A percentile compares a stretch with the other conserved stretches of the same genome.
These are phyloP conservation scores for Backusella circina DNA, from an alignment of 192 early-diverging fungal genomes.

Conservation along the genomic window DNA sequence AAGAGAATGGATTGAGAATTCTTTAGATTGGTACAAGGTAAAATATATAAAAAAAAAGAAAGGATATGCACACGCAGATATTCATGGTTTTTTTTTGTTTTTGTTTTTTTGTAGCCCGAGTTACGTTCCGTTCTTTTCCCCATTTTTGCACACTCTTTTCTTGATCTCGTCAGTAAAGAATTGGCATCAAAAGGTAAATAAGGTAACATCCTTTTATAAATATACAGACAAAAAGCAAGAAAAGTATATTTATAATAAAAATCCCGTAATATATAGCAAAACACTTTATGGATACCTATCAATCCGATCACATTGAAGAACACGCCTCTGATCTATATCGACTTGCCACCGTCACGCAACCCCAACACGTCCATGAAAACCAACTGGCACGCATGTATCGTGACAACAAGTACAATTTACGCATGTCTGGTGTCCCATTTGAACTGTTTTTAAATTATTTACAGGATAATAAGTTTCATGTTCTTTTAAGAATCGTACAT, in stretches of 20 bases:
- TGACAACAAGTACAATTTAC: constrained; percentile 78
- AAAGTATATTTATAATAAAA: background rate
- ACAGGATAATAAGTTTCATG: constrained; percentile 87
- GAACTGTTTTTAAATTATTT: constrained; percentile 89
- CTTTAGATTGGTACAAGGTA: constrained; percentile 92
- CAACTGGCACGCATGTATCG: constrained; percentile 78
- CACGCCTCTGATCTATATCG: constrained; percentile 72
- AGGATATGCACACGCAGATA: background rate
- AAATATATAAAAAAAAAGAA: background rate
- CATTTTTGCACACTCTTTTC: constrained; percentile 86
- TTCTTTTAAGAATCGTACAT: constrained; percentile 88
- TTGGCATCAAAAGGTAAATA: constrained; percentile 46
- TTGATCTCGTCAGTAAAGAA: constrained; percentile 74
- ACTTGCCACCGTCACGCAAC: constrained; percentile 64
- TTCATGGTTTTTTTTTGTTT: too few relatives aligned
- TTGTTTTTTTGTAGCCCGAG: constrained; percentile 60
- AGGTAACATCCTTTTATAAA: background rate
- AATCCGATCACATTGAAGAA: constrained; percentile 69
- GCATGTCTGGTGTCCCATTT: constrained; percentile 85
- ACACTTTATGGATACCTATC: constrained; percentile 74
- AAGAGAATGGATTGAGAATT: constrained; percentile 88
- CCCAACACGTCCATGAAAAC: constrained; percentile 76
- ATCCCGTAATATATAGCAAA: constrained; percentile 43
- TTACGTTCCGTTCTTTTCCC: constrained; percentile 83
- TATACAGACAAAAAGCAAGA: background rate